These are phyloP conservation scores for Pseudopithomyces maydicus DNA, from an alignment of 2,329 filamentous ascomycete species.

Conservation along the genomic window DNA sequence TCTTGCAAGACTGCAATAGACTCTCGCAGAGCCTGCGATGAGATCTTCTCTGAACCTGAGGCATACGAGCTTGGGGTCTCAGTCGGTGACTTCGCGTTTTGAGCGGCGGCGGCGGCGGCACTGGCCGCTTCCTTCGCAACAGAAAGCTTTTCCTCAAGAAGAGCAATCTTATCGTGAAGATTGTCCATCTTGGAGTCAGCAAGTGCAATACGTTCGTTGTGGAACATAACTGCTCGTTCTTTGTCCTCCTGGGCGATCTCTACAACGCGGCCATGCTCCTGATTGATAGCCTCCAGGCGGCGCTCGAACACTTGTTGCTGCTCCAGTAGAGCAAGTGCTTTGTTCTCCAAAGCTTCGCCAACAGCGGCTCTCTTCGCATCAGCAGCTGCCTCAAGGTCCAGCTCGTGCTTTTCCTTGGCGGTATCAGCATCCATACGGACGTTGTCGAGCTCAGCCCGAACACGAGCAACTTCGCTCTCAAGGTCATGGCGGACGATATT, in stretches of 20 bases:
- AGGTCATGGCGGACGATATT: conserved; percentile 81
- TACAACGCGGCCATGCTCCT: conserved; percentile 67
- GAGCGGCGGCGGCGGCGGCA: conserved; percentile 76
- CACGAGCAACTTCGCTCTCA: conserved; percentile 75
- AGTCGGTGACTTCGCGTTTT: conserved; percentile 54
- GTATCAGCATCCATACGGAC: conserved; percentile 80
- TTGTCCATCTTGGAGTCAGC: conserved; percentile 84
- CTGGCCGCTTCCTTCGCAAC: conserved; percentile 86
- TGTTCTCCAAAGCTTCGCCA: conserved; percentile 58
- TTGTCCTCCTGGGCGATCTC: conserved; percentile 79
- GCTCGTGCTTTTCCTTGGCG: conserved; percentile 78
- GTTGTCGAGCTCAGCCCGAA: conserved; percentile 77
- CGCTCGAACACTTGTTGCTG: conserved; percentile 49
- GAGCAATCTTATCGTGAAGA: conserved; percentile 80
- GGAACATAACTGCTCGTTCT: conserved; percentile 76
- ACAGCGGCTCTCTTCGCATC: conserved; percentile 68
- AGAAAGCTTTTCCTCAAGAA: conserved; percentile 89
- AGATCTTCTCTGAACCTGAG: conserved; percentile 79
- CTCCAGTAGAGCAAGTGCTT: conserved; percentile 61
- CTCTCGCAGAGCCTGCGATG: conserved; percentile 90
- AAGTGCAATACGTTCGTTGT: conserved; percentile 79
- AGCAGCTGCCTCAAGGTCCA: conserved; percentile 81
- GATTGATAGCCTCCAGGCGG: conserved; percentile 50
- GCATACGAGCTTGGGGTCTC: conserved; percentile 39
- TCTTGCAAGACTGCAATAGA: conserved; percentile 96